A percentile compares a stretch with the other conserved stretches of the same genome.
These are phyloP conservation scores for Breviolum minutum DNA, from an alignment of 73 alveolate species.

Conservation along the genomic window DNA sequence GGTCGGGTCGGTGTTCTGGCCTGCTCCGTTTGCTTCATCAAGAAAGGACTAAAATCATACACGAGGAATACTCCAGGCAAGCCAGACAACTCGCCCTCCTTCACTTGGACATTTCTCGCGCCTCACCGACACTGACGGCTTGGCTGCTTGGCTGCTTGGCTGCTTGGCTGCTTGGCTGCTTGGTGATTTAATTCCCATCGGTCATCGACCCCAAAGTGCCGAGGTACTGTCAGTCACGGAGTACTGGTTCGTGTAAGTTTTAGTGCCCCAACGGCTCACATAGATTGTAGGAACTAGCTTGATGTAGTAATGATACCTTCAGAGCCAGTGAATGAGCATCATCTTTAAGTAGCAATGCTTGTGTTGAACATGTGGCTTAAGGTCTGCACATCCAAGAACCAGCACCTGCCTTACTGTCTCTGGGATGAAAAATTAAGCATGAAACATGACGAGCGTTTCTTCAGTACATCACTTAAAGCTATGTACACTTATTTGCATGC, in stretches of 20 bases:
- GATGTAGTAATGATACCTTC: constrained; percentile 89
- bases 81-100: constrained; percentile 91
- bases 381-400: constrained; percentile 77
- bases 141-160: not conserved
- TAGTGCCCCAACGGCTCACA: constrained; percentile 76
- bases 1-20: not conserved
- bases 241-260: constrained; percentile 91
- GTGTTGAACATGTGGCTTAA: not conserved
- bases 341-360: too few species aligned
- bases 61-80: constrained; percentile 95
- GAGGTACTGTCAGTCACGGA: constrained; percentile 82
- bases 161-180: not conserved
- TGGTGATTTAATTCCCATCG: not conserved
- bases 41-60: constrained; percentile 92
- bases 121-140: not conserved
- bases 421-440: too few species aligned
- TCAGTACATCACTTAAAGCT: too few species aligned
- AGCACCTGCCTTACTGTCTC: not conserved
- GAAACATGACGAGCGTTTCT: too few species aligned
- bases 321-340: not conserved
- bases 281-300: constrained; percentile 92
- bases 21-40: constrained; percentile 90
- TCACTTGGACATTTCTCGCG: constrained; percentile 80
- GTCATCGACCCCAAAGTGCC: too few species aligned
- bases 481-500: too few species aligned